Conservation (phyloP, 768 basidiomycete genomes). For the Termitomyces sp. region DNA sequence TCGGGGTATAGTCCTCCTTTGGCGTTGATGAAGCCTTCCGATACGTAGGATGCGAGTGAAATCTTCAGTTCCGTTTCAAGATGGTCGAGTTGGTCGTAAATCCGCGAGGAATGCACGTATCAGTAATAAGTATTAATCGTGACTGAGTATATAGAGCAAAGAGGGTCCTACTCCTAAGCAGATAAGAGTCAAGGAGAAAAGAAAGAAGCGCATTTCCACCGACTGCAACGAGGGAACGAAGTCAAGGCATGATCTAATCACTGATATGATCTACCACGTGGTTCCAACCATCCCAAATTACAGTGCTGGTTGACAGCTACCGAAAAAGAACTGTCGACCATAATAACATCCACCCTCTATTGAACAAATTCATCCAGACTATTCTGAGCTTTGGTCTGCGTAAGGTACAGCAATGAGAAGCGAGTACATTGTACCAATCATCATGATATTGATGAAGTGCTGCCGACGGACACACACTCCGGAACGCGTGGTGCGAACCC, state of each 20-base stretch:
- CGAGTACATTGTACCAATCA: background rate
- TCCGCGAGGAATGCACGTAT: background rate
- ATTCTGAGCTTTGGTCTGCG: background rate
- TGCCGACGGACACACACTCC: background rate
- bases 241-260: background rate
- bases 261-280: constrained; percentile 5
- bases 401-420: background rate
- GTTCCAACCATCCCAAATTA: no score
- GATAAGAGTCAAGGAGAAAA: background rate
- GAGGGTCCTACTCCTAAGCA: background rate
- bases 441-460: background rate
- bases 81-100: background rate
- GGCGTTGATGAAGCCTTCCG: background rate
- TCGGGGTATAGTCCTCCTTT: background rate
- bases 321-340: no score
- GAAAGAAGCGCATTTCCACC: background rate
- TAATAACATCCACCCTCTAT: background rate
- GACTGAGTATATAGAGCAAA: background rate
- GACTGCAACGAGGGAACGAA: background rate
- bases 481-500: background rate
- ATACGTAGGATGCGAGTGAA: background rate
- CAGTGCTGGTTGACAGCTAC: no score
- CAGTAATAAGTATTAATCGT: background rate
- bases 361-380: background rate
- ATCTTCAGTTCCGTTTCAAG: background rate